phyloP scores from a whole-genome alignment of 2,329 filamentous ascomycete genomes.

The Claviceps spartinae region DNA sequence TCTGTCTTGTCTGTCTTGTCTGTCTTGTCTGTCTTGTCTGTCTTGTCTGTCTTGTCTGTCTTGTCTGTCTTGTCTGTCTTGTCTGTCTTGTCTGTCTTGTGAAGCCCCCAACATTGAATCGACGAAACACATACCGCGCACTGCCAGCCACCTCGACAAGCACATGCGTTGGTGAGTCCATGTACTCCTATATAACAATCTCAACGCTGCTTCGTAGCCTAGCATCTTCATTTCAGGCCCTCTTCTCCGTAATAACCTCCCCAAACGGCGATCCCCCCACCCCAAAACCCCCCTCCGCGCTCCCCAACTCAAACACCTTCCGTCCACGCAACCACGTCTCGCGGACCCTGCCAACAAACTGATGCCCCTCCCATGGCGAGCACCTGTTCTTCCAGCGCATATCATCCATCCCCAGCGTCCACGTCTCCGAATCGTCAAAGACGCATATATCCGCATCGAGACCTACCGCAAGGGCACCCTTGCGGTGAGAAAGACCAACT shows the following conservation, averaged over 20 bases:
- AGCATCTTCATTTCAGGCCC: conserved; percentile 14
- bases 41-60: too few relatives aligned
- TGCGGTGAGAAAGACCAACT: conserved; percentile 67
- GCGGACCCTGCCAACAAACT: conserved; percentile 60
- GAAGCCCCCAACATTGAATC: too few relatives aligned
- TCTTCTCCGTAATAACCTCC: conserved; percentile 46
- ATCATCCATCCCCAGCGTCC: conserved; percentile 57
- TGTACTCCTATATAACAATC: too few relatives aligned
- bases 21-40: too few relatives aligned
- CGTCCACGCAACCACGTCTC: conserved; percentile 77
- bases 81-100: too few relatives aligned
- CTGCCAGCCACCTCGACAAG: too few relatives aligned
- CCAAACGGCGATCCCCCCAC: conserved; percentile 30
- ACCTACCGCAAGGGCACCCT: conserved; percentile 64
- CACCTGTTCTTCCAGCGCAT: conserved; percentile 95
- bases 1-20: too few relatives aligned
- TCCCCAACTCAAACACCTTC: conserved; percentile 60
- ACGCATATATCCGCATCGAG: conserved; percentile 83
- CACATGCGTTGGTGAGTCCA: too few relatives aligned
- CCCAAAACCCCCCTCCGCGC: conserved; percentile 35
- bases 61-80: too few relatives aligned
- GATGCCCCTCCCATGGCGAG: conserved; percentile 76
- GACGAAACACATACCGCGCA: too few relatives aligned
- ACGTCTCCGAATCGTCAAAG: conserved; percentile 74
- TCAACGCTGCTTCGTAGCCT: too few relatives aligned